Base-by-base conservation (phyloP, 495 filamentous ascomycete species). In the Xylaria flabelliformis region DNA sequence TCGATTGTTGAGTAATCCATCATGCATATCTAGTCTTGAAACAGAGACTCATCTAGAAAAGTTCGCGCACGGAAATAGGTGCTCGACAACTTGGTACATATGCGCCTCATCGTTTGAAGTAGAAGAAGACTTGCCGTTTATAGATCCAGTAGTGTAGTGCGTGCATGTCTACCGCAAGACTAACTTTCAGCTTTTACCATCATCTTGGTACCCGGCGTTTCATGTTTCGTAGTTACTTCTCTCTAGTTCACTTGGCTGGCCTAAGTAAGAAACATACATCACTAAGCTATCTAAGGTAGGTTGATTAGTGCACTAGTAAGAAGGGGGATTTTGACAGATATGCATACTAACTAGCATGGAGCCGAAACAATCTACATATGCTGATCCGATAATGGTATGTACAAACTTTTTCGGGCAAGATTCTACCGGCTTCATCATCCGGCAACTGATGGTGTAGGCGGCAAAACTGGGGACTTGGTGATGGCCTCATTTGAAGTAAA, bases 181-280 rank as follows among this genome's bases (percentile, higher is more conserved):
- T 65, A 65, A 48, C 42, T 29, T 65, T 65, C 41, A 65, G 42
- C 42, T 48, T 48, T 15, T 34, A 13, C 64, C 64, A 67, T 41
- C 46, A 67, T 53, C 19, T 48, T 42, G 46, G 46, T 36, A 36
- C 24, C 63, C 15, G 63, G n/a, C 26, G 42, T 48, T 44, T 65
- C 39, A 32, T 39, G 44, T 36, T 67, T 32, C 10, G 17, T 4
- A 21, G 58, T 61, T 21, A 6, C 17, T 39, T 61, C 17, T 19
- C 32, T 36, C 58, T 21, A 48, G 44, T 64, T 21, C 17, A 48
- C 24, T n/a, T 61, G 26, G n/a, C 41, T 64, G 41, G 24, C 19
- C 41, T 44, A 19, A 26, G 42, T 26, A 29, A 26, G 42, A 48
- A 64, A 64, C 62, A 24, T 0, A n/a, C 53, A 32, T 26, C 21